Percentiles rank a stretch among this genome's conserved stretches.
Evolutionary conservation across 2,329 filamentous ascomycete genomes (phyloP).

Genomic region (Calonectria pseudoreteaudii): DNA sequence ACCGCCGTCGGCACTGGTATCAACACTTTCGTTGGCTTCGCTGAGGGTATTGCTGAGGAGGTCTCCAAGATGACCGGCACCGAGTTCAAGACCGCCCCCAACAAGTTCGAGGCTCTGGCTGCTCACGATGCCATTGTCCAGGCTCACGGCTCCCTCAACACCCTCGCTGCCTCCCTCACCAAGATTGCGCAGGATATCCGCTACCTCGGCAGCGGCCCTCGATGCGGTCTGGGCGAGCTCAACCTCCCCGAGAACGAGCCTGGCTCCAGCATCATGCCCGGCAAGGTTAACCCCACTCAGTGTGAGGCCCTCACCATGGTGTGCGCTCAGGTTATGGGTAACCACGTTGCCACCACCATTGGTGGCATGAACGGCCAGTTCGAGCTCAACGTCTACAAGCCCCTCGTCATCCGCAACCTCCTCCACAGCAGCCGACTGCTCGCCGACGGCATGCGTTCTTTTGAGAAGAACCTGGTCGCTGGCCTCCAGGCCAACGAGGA

Average conservation of each 20-base stretch:
- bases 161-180: slow-evolving; percentile 88
- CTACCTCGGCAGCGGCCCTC: slow-evolving; percentile 94
- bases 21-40: slow-evolving; percentile 97
- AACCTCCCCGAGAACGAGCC: slow-evolving; percentile 97
- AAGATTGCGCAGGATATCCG: slow-evolving; percentile 99
- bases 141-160: slow-evolving; percentile 93
- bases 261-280: slow-evolving; percentile 97
- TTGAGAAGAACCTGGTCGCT: slow-evolving; percentile 91
- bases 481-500: slow-evolving; percentile 94
- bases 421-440: slow-evolving; percentile 92
- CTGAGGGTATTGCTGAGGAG: slow-evolving; percentile 90
- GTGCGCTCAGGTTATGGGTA: slow-evolving; percentile 97
- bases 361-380: slow-evolving; percentile 98
- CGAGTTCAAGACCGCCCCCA: slow-evolving; percentile 94
- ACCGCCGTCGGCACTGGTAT: slow-evolving; percentile 97
- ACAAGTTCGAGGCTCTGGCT: slow-evolving; percentile 98
- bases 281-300: slow-evolving; percentile 99
- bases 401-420: slow-evolving; percentile 93
- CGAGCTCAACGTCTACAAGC: slow-evolving; percentile 99
- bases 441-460: slow-evolving; percentile 92
- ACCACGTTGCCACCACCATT: slow-evolving; percentile 92
- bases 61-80: slow-evolving; percentile 93
- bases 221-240: slow-evolving; percentile 95
- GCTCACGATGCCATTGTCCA: slow-evolving; percentile 97
- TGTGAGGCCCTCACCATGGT: slow-evolving; percentile 98